phyloP scores from a whole-genome alignment of 805 yeast species.

The Candida ascalaphidarum region DNA sequence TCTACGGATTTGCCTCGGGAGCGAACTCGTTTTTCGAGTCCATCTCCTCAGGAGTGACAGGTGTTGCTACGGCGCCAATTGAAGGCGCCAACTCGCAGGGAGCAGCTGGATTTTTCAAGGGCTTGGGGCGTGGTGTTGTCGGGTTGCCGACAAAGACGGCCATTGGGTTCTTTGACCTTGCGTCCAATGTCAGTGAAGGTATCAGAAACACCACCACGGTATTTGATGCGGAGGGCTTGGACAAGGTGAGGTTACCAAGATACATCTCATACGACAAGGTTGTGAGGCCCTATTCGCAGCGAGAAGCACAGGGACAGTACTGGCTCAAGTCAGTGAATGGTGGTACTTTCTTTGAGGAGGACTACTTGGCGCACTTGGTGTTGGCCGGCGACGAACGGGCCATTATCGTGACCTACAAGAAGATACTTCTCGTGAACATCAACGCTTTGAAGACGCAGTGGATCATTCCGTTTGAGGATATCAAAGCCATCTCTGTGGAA shows the following conservation, averaged over 20 bases:
- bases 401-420: conserved; percentile 64
- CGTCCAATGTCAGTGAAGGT: conserved; percentile 89
- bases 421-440: conserved; percentile 61
- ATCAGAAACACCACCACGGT: conserved; percentile 88
- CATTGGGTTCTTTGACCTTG: conserved; percentile 87
- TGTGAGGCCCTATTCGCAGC: conserved; percentile 63
- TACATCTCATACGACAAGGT: conserved; percentile 62
- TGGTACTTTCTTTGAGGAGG: conserved; percentile 64
- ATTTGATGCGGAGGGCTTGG: conserved; percentile 70
- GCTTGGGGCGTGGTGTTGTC: conserved; percentile 88
- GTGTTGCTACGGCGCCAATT: conserved; percentile 84
- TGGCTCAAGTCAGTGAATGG: conserved; percentile 84
- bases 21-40: conserved; percentile 87
- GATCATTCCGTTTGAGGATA: conserved; percentile 56
- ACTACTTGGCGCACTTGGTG: conserved; percentile 77
- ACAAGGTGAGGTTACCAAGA: conserved; percentile 77
- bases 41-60: conserved; percentile 78
- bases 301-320: conserved; percentile 91
- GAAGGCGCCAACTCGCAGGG: conserved; percentile 89
- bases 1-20: conserved; percentile 77
- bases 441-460: conserved; percentile 57
- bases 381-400: conserved; percentile 75
- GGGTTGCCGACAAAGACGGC: conserved; percentile 97
- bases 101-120: conserved; percentile 85
- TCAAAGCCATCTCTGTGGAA: conserved; percentile 68